Conservation (phyloP, 2,329 filamentous ascomycete species). For the Mycosphaerelloides madeirae region DNA sequence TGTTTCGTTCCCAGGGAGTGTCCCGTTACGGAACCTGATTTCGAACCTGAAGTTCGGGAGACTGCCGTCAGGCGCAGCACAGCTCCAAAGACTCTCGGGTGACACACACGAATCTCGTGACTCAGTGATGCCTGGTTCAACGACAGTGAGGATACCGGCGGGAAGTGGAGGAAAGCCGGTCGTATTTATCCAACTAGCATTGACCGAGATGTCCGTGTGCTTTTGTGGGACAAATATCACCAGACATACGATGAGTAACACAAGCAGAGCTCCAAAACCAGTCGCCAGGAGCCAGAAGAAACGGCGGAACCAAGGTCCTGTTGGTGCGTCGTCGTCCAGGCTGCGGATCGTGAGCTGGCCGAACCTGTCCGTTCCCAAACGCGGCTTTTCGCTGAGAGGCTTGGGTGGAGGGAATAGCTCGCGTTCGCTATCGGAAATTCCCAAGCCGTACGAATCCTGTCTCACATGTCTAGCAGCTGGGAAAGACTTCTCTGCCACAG, state of each 20-base stretch:
- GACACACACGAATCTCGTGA: constrained; percentile 55
- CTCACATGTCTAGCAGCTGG: constrained; percentile 16
- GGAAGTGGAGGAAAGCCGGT: constrained; percentile 84
- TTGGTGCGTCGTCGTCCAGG: constrained; percentile 11
- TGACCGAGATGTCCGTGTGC: constrained; percentile 38
- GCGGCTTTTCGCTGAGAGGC: constrained; percentile 20
- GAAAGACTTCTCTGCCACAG: constrained; percentile 12
- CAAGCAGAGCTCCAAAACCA: constrained; percentile 31
- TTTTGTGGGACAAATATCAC: constrained; percentile 40
- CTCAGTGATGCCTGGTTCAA: constrained; percentile 65
- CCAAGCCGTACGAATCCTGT: constrained; percentile 23
- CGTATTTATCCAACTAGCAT: constrained; percentile 71
- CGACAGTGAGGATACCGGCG: constrained; percentile 74
- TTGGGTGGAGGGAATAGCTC: constrained; percentile 24
- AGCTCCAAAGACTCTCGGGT: constrained; percentile 71
- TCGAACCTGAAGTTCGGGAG: constrained; percentile 77
- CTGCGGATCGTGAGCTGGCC: constrained; percentile 30
- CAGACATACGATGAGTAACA: constrained; percentile 36
- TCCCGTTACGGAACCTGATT: constrained; percentile 59
- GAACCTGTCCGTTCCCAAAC: constrained; percentile 26
- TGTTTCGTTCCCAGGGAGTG: constrained; percentile 30
- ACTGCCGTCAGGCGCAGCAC: constrained; percentile 64
- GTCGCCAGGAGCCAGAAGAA: constrained; percentile 26
- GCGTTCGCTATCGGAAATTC: constrained; percentile 17
- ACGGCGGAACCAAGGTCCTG: constrained; percentile 24